phyloP scores from a whole-genome alignment of 2,329 filamentous ascomycete genomes.

The Fusarium decemcellulare region DNA sequence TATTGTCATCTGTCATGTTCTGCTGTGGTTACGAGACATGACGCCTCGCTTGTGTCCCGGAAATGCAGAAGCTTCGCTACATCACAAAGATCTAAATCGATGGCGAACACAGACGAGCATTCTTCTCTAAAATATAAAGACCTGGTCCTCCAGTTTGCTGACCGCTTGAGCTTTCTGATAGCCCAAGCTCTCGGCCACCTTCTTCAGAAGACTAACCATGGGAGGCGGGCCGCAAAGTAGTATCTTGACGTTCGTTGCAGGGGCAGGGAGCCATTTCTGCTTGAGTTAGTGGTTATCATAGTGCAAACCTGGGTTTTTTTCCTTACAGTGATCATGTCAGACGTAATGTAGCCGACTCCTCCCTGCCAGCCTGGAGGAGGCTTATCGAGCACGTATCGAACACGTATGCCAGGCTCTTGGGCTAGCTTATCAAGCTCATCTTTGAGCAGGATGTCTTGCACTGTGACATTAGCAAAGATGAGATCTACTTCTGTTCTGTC shows the following conservation, averaged over 20 bases:
- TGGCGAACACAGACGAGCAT: neutral
- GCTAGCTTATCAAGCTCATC: conserved; percentile 89
- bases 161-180: conserved; percentile 94
- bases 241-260: conserved; percentile 91
- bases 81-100: neutral
- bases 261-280: conserved; percentile 84
- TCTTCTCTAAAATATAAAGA: conserved; percentile 83
- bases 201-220: conserved; percentile 98
- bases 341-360: conserved; percentile 93
- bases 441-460: conserved; percentile 91
- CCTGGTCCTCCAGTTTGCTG: conserved; percentile 98
- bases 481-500: conserved; percentile 93
- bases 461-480: conserved; percentile 97
- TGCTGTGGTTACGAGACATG: neutral
- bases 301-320: conserved; percentile 33
- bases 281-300: conserved; percentile 36
- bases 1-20: neutral
- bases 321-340: conserved; percentile 92
- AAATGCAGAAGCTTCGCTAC: neutral
- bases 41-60: no score
- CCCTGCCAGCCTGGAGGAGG: conserved; percentile 93
- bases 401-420: conserved; percentile 84
- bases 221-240: conserved; percentile 95
- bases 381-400: conserved; percentile 98
- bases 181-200: conserved; percentile 88